Base-by-base conservation (phyloP, 1,284 basidiomycete species). In the Ceratobasidium sp. region DNA sequence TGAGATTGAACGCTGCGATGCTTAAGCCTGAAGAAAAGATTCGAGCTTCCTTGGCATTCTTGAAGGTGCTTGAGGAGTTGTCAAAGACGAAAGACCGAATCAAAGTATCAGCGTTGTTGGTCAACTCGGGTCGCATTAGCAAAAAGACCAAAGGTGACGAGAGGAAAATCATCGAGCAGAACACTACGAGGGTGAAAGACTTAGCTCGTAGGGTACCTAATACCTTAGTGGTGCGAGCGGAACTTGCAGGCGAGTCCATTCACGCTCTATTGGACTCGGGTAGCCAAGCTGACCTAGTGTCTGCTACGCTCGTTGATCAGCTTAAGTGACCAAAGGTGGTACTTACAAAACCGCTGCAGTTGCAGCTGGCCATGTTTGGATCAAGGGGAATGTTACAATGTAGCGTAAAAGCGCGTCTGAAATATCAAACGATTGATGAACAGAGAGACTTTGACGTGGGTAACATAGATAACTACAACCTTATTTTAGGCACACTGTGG, bases 211-310 rank as follows among this genome's bases (percentile, higher is more conserved):
- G 75, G 0, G 80, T 86, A 0, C 85, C 84, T 0, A 81, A 81
- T 26, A 83, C 83, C 0, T 67, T 86, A 0, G 81, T 85, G 0
- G 64, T 86, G 0, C 77, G 83, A 0, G 82, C 83, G 0, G 61
- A 79, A 0, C 64, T 87, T 0, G 83, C 86, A 77, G 85, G 83
- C 0, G 78, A 83, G 0, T 80, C 82, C 0, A 80, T 79, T 0
- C 54, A 80, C 0, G 84, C 84, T 0, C 68, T 87, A 7, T 28
- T 87, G 0, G 83, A 86, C 54, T 79, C 83, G 0, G 84, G 85
- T 0, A 86, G 83, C 0, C 79, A 86, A 2, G 82, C 82, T 0
- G 85, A 87, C 60, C 85, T 87, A 58, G 80, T 87, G 66, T 86
- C 84, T 2, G 82, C 83, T 0, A 83, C 77, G 1, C 35, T 86